Conservation (phyloP, 2,329 filamentous ascomycete species). For the Alternaria arborescens region DNA sequence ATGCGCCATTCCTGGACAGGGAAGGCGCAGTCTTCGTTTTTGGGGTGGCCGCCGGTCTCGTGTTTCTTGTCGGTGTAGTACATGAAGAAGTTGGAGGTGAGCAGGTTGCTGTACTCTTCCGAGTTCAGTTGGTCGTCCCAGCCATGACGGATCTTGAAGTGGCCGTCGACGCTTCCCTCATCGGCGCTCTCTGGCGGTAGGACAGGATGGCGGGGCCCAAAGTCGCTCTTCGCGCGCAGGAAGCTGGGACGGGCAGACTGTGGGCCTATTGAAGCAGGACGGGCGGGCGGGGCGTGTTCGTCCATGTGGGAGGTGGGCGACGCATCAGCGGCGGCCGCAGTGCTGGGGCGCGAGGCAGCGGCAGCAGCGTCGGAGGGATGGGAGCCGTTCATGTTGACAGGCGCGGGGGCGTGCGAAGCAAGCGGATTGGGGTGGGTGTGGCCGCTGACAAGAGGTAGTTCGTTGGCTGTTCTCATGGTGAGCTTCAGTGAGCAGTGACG, state of each 20-base stretch:
- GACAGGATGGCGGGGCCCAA: slow-evolving; percentile 57
- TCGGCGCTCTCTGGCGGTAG: slow-evolving; percentile 43
- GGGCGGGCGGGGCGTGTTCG: slow-evolving; percentile 52
- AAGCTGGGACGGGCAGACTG: slow-evolving; percentile 52
- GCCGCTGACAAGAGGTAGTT: slow-evolving; percentile 35
- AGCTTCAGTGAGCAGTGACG: slow-evolving; percentile 32
- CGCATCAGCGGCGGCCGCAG: slow-evolving; percentile 24
- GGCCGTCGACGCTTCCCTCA: slow-evolving; percentile 59
- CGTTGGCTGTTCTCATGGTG: slow-evolving; percentile 44
- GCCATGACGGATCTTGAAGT: slow-evolving; percentile 76
- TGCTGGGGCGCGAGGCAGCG: slow-evolving; percentile 34
- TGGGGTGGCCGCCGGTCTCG: slow-evolving; percentile 89
- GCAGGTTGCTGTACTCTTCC: slow-evolving; percentile 83
- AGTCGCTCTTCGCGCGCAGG: slow-evolving; percentile 67
- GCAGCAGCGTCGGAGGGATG: slow-evolving; percentile 25
- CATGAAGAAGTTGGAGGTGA: slow-evolving; percentile 97
- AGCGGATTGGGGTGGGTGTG: slow-evolving; percentile 38
- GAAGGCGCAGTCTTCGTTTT: slow-evolving; percentile 61
- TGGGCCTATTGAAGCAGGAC: slow-evolving; percentile 61
- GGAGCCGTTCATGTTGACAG: slow-evolving; percentile 30
- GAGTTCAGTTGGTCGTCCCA: slow-evolving; percentile 94
- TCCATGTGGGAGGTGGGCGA: slow-evolving; percentile 31
- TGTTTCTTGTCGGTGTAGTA: slow-evolving; percentile 99
- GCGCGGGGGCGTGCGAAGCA: slow-evolving; percentile 36
- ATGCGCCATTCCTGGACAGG: slow-evolving; percentile 95